These are phyloP conservation scores for Mangifera indica DNA, from an alignment of 345 rosid species.

Conservation along the genomic window DNA sequence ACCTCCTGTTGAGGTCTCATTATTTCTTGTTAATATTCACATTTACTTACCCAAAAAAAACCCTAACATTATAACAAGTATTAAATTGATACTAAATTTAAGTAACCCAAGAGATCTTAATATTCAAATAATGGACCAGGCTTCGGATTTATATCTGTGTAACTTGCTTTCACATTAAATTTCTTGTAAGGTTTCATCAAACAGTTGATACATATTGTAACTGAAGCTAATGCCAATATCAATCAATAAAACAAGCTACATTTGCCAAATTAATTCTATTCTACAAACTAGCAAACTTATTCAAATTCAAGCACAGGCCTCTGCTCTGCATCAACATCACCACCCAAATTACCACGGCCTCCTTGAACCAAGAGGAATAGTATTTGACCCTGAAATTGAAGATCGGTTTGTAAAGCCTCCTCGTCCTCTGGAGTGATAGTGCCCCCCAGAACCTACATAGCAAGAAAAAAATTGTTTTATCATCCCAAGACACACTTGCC, in stretches of 20 bases:
- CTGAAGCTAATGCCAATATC: background rate
- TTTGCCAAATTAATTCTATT: background rate
- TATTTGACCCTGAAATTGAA: constrained; percentile 69
- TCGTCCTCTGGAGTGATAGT: constrained; percentile 75
- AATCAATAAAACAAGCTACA: background rate
- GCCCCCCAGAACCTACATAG: constrained; percentile 52
- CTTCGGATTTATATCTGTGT: background rate
- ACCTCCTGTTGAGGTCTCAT: too few relatives aligned
- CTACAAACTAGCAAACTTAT: background rate
- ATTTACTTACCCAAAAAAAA: too few relatives aligned
- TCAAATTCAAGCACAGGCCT: background rate
- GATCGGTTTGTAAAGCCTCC: constrained; percentile 68
- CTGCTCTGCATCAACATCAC: too few relatives aligned
- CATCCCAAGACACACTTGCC: background rate
- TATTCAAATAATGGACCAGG: too few relatives aligned
- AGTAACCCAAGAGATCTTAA: too few relatives aligned
- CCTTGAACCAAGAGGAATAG: constrained; percentile 64
- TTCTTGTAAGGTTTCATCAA: background rate
- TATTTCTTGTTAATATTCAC: too few relatives aligned
- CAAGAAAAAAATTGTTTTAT: constrained; percentile 4
- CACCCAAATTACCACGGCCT: constrained; percentile 49
- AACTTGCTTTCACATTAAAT: background rate
- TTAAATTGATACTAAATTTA: too few relatives aligned
- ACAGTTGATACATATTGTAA: background rate
- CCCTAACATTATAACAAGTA: too few relatives aligned